Evolutionary conservation across 1,284 basidiomycete genomes (phyloP), one percentile per base, ranked within the genome.

Genomic region (Hortiboletus rubellus): DNA sequence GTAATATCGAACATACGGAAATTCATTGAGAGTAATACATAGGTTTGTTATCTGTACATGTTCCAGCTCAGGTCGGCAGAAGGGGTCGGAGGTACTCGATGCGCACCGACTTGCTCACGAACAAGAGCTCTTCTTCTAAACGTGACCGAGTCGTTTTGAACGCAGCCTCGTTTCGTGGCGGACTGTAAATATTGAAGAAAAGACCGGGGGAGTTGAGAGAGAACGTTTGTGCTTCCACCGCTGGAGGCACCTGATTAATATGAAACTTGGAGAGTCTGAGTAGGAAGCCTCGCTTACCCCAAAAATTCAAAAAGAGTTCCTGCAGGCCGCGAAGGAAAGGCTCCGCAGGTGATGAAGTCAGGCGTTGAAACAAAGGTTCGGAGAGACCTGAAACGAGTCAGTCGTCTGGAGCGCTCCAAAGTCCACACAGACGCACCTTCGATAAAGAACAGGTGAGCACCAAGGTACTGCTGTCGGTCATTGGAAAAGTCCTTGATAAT

Each of bases 1-100:
- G 73, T 98, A 98, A 76, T 98, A 99, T 27, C 97, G 90, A 63
- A 99, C 92, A 70, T 87, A 89, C 0, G 97, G 97, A 67, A 90
- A 94, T 72, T 99, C 97, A 70, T 95, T 92, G 50, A 99, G 77
- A 0, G 93, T 87, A 27, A 98, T 89, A 72, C 96, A 94, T 14
- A 96, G 77, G 69, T 98, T 98, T 38, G 93, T 76, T 60, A 98
- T 89, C 92, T 94, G 72, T 34, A 41, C 18, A 46, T 42, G 11
- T 50, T 12, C 42, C 8, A 44, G 45, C 53, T 61, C 15, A 62
- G 52, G 56, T 44, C 6, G 18, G n/a, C 5, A 52, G 58, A 36
- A 45, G 37, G 34, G 45, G 7, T n/a, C 4, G 31, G 40, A 27
- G 37, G 24, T 36, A 22, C 30, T 11, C 15, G 38, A 51, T 56